Base-by-base conservation (phyloP, 129 eudicot genomes). In the Scalesia atractyloides region DNA sequence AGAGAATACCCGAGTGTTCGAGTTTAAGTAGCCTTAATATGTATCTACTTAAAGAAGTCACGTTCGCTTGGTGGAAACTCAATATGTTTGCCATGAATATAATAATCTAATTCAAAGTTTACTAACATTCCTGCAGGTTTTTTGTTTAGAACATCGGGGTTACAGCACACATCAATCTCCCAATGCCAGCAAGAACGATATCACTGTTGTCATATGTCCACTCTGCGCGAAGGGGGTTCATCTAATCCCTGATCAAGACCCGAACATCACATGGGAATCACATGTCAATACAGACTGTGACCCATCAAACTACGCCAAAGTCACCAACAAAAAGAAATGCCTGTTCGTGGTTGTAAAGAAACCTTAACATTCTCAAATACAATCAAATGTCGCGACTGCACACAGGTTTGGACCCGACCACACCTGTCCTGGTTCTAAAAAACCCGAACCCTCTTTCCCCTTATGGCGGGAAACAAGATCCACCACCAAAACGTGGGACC, bases 171-270 rank as follows among this genome's bases (percentile, higher is more conserved):
- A 94, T 54, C 73, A 86, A 67, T 94, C 96, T 62, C 91, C 96
- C 13, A 89, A 81, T 61, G 97, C 93, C 51, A 82, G 83, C 83
- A 82, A 84, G 56, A 80, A 94, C 7, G 93, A 91, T 68, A 78
- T 88, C 63, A 94, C 93, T 2, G 97, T 94, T 57, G 98, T 86
- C 14, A 72, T 94, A 60, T 94, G 98, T 69, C 98, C 98, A 12
- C 91, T 90, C 3, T 94, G 98, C 26, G 98, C 98, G 3, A 94
- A 90, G 50, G 98, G 97, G 19, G 98, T 94, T 22, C 96, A 91
- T 72, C 72, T 94, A 50, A 46, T 86, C 81, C 93, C 93, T 0
- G 93, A 84, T 22, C 97, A 94, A 80, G 89, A 94, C 74, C 96
- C 97, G 16, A 94, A 94, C 60, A 86, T 94, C 64, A 87, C 98